Evolutionary conservation across 2,329 filamentous ascomycete genomes (phyloP).

Genomic region (Penicillium paneum): DNA sequence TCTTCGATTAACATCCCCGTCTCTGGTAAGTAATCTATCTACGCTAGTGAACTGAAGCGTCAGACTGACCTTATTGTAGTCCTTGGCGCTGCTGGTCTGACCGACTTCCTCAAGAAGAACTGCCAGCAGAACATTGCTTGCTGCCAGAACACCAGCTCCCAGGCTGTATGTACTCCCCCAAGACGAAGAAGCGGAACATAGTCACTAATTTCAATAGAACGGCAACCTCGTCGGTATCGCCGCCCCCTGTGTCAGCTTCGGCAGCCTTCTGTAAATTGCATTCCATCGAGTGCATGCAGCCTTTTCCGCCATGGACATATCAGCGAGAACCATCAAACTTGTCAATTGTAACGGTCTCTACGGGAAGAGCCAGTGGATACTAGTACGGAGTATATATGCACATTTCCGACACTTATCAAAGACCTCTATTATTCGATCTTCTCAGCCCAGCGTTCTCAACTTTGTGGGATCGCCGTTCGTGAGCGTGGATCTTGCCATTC

Average conservation of each 20-base stretch:
- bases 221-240: constrained; percentile 30
- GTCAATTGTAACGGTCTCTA: not conserved
- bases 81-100: constrained; percentile 9
- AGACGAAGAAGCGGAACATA: not conserved
- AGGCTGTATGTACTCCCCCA: constrained; percentile 17
- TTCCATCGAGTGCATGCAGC: not conserved
- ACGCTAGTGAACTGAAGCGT: not conserved
- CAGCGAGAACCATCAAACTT: not conserved
- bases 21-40: constrained; percentile 18
- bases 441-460: not conserved
- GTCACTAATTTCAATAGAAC: constrained; percentile 19
- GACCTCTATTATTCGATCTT: constrained; percentile 1
- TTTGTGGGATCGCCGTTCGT: not conserved
- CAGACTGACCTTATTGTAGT: constrained; percentile 10
- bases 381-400: constrained; percentile 15
- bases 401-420: constrained; percentile 3
- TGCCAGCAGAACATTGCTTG: constrained; percentile 34
- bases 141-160: constrained; percentile 27
- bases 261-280: constrained; percentile 30
- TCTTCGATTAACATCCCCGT: constrained; percentile 23
- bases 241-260: constrained; percentile 32
- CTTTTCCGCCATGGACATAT: not conserved
- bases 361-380: not conserved
- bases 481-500: constrained; percentile 3
- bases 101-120: constrained; percentile 27